phyloP scores from a whole-genome alignment of 495 filamentous ascomycete genomes.

The Cenococcum geophilum region DNA sequence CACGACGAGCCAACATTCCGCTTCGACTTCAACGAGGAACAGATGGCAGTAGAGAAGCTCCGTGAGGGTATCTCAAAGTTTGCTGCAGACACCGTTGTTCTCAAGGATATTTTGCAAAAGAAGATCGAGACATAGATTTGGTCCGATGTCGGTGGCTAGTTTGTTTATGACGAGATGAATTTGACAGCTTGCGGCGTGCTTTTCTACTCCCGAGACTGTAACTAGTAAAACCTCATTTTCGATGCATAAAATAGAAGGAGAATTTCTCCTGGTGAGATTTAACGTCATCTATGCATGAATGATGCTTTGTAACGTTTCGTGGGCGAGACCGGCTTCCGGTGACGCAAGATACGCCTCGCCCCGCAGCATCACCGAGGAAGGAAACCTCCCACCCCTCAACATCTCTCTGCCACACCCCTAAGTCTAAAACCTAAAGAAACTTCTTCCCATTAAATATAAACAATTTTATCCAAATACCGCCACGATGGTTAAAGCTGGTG shows the following conservation, averaged over 20 bases:
- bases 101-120: slow-evolving; percentile 83
- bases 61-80: slow-evolving; percentile 99
- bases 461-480: slow-evolving; percentile 16
- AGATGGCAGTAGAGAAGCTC: slow-evolving; percentile 98
- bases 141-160: slow-evolving; percentile 25
- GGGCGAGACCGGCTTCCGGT: background rate
- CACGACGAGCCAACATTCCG: slow-evolving; percentile 85
- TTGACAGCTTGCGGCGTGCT: background rate
- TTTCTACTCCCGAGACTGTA: slow-evolving; percentile 8
- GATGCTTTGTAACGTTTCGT: background rate
- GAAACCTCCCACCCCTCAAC: background rate
- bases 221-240: background rate
- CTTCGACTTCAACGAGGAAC: slow-evolving; percentile 99
- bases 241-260: background rate
- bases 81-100: slow-evolving; percentile 86
- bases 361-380: background rate
- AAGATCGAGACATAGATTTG: slow-evolving; percentile 53
- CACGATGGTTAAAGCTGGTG: slow-evolving; percentile 36
- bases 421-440: background rate
- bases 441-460: background rate
- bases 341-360: background rate
- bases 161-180: slow-evolving; percentile 3
- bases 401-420: background rate
- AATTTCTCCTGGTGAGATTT: background rate
- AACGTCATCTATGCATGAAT: background rate